phyloP scores from a whole-genome alignment of 306 rosid species.

The Cajanus cajan region DNA sequence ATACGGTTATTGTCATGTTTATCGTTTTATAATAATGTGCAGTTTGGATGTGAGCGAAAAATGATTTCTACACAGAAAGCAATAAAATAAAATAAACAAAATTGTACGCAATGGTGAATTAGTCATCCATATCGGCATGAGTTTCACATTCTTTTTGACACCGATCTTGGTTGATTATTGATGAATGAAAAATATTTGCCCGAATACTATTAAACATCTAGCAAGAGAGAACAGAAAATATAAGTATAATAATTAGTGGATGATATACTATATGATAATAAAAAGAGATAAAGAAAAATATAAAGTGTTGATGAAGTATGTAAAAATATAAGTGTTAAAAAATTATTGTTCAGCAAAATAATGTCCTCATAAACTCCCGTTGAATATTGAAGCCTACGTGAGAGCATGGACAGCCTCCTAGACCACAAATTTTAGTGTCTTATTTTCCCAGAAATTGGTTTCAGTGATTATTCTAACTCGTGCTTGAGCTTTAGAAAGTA shows the following conservation, averaged over 20 bases:
- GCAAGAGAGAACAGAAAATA: no score
- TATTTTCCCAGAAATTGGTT: neutral
- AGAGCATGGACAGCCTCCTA: neutral
- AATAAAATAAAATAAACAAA: neutral
- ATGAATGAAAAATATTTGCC: neutral
- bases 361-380: neutral
- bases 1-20: neutral
- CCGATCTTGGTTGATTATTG: neutral
- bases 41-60: neutral
- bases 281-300: no score
- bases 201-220: no score
- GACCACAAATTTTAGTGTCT: neutral
- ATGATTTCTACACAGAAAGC: neutral
- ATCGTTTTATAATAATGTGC: neutral
- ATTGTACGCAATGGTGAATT: neutral
- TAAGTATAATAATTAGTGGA: no score
- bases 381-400: neutral
- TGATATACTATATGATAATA: no score
- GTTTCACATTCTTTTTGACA: neutral
- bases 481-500: constrained; percentile 21
- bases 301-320: no score
- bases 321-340: no score
- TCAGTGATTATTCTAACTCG: neutral
- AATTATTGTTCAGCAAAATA: no score
- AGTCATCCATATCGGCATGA: neutral